Evolutionary conservation across 495 filamentous ascomycete species (phyloP), one percentile per base, ranked within the genome.

Genomic region (Staphylotrichum longicolle): DNA sequence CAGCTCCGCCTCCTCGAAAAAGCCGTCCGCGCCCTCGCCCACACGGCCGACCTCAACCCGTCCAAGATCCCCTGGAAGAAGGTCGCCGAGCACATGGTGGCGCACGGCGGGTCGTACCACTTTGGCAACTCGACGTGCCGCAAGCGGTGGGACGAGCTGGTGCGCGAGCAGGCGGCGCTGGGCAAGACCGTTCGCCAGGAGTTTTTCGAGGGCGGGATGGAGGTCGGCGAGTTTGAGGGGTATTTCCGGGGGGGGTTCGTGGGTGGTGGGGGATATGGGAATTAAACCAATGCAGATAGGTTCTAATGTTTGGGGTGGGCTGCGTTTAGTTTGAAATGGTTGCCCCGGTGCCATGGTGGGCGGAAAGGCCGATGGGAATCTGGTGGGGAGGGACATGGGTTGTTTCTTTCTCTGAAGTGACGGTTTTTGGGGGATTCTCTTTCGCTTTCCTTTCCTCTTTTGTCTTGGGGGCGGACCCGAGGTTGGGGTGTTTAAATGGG

Each of bases 41-140:
- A 6, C 15, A 54, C 48, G 7, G 1, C 58, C 51, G 67, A 74
- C 50, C 55, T 54, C 39, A 51, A 52, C 33, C 54, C 61, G 20
- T 69, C 74, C 9, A 89, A 85, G 68, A 77, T 93, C 0, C 86
- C 91, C 3, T 97, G 93, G 93, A 93, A 93, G 77, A 80, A 83
- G 58, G 86, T 96, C 4, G 82, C 86, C 2, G 81, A 89, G 61
- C 88, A 89, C 60, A 94, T 97, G 49, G 73, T 73, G 57, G 66
- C 68, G 2, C 70, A 88, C 60, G 93, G 91, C 14, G 92, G 91
- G 0, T 87, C 85, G 3, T 96, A 96, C 70, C 82, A 80, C 49
- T 97, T 96, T 72, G 91, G 91, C 1, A 86, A 91, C 71, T 85
- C 90, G 3, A 96, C 92, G 0, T 93, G 90, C 68, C 91, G 91